A percentile compares a stretch with the other conserved stretches of the same genome.
Conservation (phyloP, 1,284 basidiomycete species). For the Boletellus deceptivus region DNA sequence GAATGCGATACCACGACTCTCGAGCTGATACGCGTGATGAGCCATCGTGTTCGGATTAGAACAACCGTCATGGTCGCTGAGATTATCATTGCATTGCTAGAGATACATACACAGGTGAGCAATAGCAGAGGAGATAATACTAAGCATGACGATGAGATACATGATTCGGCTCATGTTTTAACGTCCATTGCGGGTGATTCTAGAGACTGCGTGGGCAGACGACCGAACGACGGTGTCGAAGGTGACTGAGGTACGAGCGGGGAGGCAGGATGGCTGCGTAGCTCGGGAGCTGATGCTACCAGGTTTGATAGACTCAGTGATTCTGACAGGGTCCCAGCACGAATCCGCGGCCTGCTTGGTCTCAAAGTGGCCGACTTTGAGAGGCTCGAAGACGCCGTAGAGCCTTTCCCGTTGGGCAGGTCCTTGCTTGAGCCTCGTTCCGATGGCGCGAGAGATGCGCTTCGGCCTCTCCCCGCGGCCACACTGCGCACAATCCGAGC, state of each 20-base stretch:
- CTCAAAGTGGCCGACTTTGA: slow-evolving; percentile 28
- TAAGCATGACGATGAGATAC: slow-evolving; percentile 17
- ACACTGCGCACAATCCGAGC: slow-evolving; percentile 58
- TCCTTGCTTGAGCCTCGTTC: slow-evolving; percentile 20
- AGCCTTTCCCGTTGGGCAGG: slow-evolving; percentile 13
- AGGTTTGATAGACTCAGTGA: slow-evolving; percentile 10
- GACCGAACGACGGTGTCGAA: slow-evolving; percentile 10
- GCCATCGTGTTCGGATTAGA: background rate
- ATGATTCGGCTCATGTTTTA: slow-evolving; percentile 19
- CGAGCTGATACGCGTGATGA: no score
- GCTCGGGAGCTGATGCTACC: slow-evolving; percentile 30
- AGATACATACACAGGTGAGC: slow-evolving; percentile 21
- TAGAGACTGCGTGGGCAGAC: slow-evolving; percentile 7
- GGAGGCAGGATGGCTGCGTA: slow-evolving; percentile 15
- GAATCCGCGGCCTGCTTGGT: slow-evolving; percentile 12
- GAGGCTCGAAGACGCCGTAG: slow-evolving; percentile 11
- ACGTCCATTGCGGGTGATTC: slow-evolving; percentile 15
- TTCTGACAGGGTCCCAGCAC: slow-evolving; percentile 7
- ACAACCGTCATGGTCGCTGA: background rate
- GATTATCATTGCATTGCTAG: slow-evolving; percentile 10
- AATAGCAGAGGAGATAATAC: slow-evolving; percentile 21
- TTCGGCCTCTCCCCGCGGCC: slow-evolving; percentile 44
- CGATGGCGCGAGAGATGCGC: slow-evolving; percentile 30
- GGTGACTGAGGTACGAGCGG: slow-evolving; percentile 6
- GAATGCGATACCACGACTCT: background rate